phyloP scores from a whole-genome alignment of 345 rosid genomes.

The Brassica juncea region DNA sequence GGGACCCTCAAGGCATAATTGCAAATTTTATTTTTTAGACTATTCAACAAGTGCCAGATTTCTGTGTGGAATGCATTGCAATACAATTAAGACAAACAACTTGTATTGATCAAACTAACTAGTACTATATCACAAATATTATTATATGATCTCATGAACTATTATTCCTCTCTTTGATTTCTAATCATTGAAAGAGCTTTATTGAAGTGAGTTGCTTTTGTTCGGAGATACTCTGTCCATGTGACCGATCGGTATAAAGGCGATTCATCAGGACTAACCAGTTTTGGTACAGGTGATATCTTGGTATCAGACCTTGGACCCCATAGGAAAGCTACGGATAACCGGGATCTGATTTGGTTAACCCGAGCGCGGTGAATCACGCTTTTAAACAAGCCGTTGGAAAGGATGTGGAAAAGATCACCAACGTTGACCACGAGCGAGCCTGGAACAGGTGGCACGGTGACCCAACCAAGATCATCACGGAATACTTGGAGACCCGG shows the following conservation, averaged over 20 bases:
- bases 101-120: conserved; percentile 24
- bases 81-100: neutral
- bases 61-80: neutral
- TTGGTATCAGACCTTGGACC: conserved; percentile 48
- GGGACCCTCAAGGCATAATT: conserved; percentile 32
- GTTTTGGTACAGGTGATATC: conserved; percentile 48
- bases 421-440: conserved; percentile 79
- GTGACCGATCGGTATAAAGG: conserved; percentile 53
- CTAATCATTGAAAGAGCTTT: conserved; percentile 57
- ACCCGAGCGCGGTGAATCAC: conserved; percentile 69
- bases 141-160: neutral
- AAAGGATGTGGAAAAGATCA: conserved; percentile 68
- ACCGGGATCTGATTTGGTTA: conserved; percentile 52
- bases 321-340: conserved; percentile 66
- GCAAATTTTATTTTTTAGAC: neutral
- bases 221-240: conserved; percentile 51
- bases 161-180: conserved; percentile 22
- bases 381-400: conserved; percentile 57
- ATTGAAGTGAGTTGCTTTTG: conserved; percentile 56
- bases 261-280: conserved; percentile 25
- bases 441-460: conserved; percentile 53
- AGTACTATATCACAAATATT: neutral
- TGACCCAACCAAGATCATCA: conserved; percentile 63
- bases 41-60: conserved; percentile 3
- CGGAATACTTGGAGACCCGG: conserved; percentile 64